Base-by-base conservation (phyloP, 192 early-diverging fungal species). In the Coemansia sp. region DNA sequence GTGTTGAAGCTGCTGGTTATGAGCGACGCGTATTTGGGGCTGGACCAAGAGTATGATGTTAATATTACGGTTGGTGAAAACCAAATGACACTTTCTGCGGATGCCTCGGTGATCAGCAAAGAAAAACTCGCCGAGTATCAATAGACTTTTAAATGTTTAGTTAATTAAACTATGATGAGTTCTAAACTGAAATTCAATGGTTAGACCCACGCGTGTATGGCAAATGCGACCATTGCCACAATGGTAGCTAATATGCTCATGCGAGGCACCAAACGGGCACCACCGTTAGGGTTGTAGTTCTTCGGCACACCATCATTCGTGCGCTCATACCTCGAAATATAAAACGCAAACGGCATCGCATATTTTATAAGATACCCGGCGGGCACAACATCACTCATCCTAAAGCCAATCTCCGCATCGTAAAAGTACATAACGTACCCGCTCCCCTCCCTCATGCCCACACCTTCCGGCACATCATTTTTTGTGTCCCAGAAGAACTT, bases 11-110 rank as follows among this genome's bases (percentile, higher is more conserved):
- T 96, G 19, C 71, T 83, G 62, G 54, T 94, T 4, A 83, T 87
- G 35, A 88, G 87, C 65, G 94, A 96, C 70, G 92, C 87, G 0
- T 94, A 96, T 67, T 29, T 91, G 59, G 89, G 89, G 1, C 75
- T 90, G 20, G 91, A 92, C 58, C 85, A 88, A 70, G 80, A 84
- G 16, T 57, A 83, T 12, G 69, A 78, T 4, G 64, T 90, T 1
- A 57, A 65, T 16, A 72, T 75, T 9, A 65, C 57, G 0, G 76
- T 83, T 54, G 76, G 61, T 37, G 55, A 58, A 16, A 22, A 27
- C 43, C 70, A 73, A 22, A 78, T 78, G 75, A 37, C 53, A 24
- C 26, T 78, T 20, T 16, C 32, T 0, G 27, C 7, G 4, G 62
- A 68, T 39, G 50, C 64, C 27, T 54, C 69, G 10, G 68, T 47